Percentiles rank a stretch among this genome's conserved stretches.
Conservation (phyloP, 441 rosid genomes). For the Euphorbia schlechtendalii region DNA sequence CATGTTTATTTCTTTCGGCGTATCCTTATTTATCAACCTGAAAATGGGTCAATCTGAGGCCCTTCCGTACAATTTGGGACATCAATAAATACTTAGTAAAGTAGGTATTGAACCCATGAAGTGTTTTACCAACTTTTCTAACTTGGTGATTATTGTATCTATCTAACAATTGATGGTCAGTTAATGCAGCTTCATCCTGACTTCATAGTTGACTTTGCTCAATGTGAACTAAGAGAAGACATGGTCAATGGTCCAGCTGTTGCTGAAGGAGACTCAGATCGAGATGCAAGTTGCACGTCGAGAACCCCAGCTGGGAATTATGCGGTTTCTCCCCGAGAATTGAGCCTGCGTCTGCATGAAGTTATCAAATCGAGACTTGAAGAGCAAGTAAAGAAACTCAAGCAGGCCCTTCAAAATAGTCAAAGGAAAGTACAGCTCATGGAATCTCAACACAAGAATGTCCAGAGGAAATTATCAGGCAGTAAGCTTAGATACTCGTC, state of each 20-base stretch:
- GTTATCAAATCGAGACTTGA: constrained; percentile 66
- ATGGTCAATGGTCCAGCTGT: constrained; percentile 21
- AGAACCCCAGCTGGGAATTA: constrained; percentile 49
- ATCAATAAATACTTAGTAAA: too few species aligned
- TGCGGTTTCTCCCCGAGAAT: constrained; percentile 66
- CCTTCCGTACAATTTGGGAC: too few species aligned
- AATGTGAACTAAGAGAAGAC: constrained; percentile 52
- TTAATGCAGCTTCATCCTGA: constrained; percentile 58
- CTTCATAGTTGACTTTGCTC: constrained; percentile 51
- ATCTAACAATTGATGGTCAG: constrained; percentile 5
- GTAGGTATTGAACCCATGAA: too few species aligned
- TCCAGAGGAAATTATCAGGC: constrained; percentile 28
- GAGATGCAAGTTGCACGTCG: constrained; percentile 48
- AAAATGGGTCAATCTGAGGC: too few species aligned
- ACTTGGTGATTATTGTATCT: background rate
- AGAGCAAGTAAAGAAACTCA: constrained; percentile 59
- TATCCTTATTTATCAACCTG: too few species aligned
- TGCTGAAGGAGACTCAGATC: constrained; percentile 34
- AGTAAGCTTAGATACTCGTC: constrained; percentile 30
- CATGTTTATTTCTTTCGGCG: constrained; percentile 33
- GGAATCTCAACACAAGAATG: constrained; percentile 39
- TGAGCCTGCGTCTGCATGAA: constrained; percentile 69
- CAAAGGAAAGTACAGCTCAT: constrained; percentile 46
- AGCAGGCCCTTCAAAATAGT: constrained; percentile 63
- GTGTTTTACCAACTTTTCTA: too few species aligned